Base-by-base conservation (phyloP, 768 basidiomycete genomes). In the Tylopilus rubrobrunneus region DNA sequence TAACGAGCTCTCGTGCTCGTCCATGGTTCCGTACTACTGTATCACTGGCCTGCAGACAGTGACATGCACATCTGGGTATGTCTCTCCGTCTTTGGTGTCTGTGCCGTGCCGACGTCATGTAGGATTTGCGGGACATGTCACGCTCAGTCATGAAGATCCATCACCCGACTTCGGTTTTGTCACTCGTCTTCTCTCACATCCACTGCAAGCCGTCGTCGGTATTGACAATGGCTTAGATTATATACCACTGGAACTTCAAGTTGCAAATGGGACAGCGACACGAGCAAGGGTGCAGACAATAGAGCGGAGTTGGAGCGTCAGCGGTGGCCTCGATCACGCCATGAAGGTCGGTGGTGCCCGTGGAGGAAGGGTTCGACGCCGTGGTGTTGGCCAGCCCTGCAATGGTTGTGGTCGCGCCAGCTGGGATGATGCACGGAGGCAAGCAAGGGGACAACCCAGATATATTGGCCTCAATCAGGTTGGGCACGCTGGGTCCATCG, bases 41-140 rank as follows among this genome's bases (percentile, higher is more conserved):
- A 81, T 89, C 57, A 90, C 87, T 17, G 89, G 86, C 21, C 88
- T 33, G 85, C 87, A 8, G 89, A 92, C 62, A 88, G 87, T 1
- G 83, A 89, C 62, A 69, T 91, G 67, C 84, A 88, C 46, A 78
- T 90, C 36, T 92, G 89, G 89, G 89, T 89, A 61, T 51, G 80
- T 69, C 17, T 40, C 1, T 14, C n/a, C 6, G 17, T 6, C 5
- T 23, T 25, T 8, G 19, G 21, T 34, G 0, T 7, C 31, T 19
- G 21, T 42, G 29, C 41, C 48, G 21, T 37, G 23, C 57, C 53
- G 40, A 56, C 17, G 29, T 57, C 43, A 39, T 12, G 33, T 49
- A 88, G 89, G 89, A 92, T 64, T 68, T 90, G n/a, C 78, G 89
- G 52, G 84, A 87, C 55, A 74, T 88, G 62, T 71, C 81, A 10